A percentile compares a stretch with the other conserved stretches of the same genome.
Evolutionary conservation across 495 filamentous ascomycete genomes (phyloP).

Genomic region (Filosporella fistucella): DNA sequence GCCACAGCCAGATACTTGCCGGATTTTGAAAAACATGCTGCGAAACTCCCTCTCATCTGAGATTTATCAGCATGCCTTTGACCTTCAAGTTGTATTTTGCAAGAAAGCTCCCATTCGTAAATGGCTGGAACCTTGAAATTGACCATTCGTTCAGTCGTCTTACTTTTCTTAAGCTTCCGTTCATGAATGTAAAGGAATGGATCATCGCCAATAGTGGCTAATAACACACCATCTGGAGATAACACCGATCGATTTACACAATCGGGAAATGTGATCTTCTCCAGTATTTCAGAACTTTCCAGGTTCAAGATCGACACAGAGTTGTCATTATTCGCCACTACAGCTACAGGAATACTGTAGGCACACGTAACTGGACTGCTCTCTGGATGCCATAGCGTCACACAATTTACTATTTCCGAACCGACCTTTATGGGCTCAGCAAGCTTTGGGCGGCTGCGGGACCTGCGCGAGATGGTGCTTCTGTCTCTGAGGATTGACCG

Average conservation of each 20-base stretch:
- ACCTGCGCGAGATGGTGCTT: constrained; percentile 2
- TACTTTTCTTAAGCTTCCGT: constrained; percentile 26
- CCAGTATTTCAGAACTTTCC: constrained; percentile 38
- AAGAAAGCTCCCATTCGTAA: constrained; percentile 35
- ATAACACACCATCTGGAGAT: constrained; percentile 77
- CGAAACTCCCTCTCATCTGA: constrained; percentile 50
- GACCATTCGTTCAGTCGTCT: not conserved
- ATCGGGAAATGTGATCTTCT: constrained; percentile 66
- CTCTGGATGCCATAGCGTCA: constrained; percentile 48
- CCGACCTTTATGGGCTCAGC: constrained; percentile 23
- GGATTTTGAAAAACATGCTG: constrained; percentile 46
- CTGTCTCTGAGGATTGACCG: constrained; percentile 6
- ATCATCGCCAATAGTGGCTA: constrained; percentile 83
- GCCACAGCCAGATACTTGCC: constrained; percentile 48
- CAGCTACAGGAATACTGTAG: constrained; percentile 40
- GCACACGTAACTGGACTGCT: constrained; percentile 20
- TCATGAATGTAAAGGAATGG: constrained; percentile 78
- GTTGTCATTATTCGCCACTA: constrained; percentile 77
- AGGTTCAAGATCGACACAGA: constrained; percentile 78
- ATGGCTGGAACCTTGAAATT: constrained; percentile 4
- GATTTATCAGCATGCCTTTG: constrained; percentile 40
- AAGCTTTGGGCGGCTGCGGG: constrained; percentile 4
- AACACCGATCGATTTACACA: constrained; percentile 90
- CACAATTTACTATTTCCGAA: constrained; percentile 48
- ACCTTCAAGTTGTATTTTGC: constrained; percentile 42